phyloP scores from a whole-genome alignment of 78 protist genomes.

The Dictyostelium discoideum region dicty_2.7 NC_007088.5:873501-874000 shows the following conservation, averaged over 20 bases:
- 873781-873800: conserved; percentile 75
- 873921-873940: conserved; percentile 83
- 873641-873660: conserved; percentile 91
- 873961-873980: conserved; percentile 87
- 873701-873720: conserved; percentile 62
- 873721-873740: conserved; percentile 83
- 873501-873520: conserved; percentile 86
- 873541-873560: conserved; percentile 89
- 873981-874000: conserved; percentile 54
- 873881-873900: conserved; percentile 84
- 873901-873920: conserved; percentile 83
- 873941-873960: conserved; percentile 91
- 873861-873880: conserved; percentile 41
- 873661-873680: conserved; percentile 93
- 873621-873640: neutral
- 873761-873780: conserved; percentile 55
- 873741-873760: conserved; percentile 81
- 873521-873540: conserved; percentile 66
- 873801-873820: conserved; percentile 76
- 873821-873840: conserved; percentile 49
- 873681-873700: conserved; percentile 39
- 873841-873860: neutral
- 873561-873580: conserved; percentile 97
- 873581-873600: conserved; percentile 96
- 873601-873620: conserved; percentile 64